Percentiles rank a stretch among this genome's conserved stretches.
Conservation (phyloP, 75 land plant genomes). For the Selaginella moellendorffii region DNA sequence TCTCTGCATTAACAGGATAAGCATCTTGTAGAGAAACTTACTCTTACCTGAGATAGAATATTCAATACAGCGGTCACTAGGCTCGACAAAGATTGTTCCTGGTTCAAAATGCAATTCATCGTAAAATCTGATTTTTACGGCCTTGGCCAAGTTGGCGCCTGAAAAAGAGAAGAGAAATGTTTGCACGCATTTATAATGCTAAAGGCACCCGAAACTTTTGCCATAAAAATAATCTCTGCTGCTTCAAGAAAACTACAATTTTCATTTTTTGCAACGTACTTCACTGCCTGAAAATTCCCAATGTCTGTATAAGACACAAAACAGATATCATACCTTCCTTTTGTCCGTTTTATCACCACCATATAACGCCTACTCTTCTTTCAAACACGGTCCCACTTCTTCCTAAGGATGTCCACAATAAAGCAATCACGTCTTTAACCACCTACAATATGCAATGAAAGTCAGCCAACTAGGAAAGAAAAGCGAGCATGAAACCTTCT, state of each 20-base stretch:
- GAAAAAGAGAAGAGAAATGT: not conserved
- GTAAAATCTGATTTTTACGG: constrained; percentile 46
- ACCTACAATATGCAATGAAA: too few relatives aligned
- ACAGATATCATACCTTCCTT: constrained; percentile 38
- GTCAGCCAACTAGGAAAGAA: too few relatives aligned
- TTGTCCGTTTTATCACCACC: constrained; percentile 57
- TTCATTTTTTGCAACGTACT: constrained; percentile 45
- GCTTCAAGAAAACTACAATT: constrained; percentile 59
- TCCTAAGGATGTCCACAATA: constrained; percentile 61
- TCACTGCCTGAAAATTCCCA: constrained; percentile 37
- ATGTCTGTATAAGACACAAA: not conserved
- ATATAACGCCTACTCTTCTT: constrained; percentile 62
- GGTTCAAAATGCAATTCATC: constrained; percentile 1
- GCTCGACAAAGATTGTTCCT: constrained; percentile 82
- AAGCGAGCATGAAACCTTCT: too few relatives aligned
- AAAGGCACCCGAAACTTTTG: constrained; percentile 91
- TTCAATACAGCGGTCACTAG: constrained; percentile 69
- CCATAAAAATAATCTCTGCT: constrained; percentile 55
- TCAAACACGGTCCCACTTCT: constrained; percentile 48
- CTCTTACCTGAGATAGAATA: constrained; percentile 88
- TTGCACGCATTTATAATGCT: not conserved
- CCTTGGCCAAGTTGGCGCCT: constrained; percentile 82
- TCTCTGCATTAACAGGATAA: not conserved
- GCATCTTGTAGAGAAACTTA: constrained; percentile 13
- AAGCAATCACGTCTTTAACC: constrained; percentile 52